phyloP scores from a whole-genome alignment of 495 filamentous ascomycete species.

The Pseudoneurospora amorphoporcata region DNA sequence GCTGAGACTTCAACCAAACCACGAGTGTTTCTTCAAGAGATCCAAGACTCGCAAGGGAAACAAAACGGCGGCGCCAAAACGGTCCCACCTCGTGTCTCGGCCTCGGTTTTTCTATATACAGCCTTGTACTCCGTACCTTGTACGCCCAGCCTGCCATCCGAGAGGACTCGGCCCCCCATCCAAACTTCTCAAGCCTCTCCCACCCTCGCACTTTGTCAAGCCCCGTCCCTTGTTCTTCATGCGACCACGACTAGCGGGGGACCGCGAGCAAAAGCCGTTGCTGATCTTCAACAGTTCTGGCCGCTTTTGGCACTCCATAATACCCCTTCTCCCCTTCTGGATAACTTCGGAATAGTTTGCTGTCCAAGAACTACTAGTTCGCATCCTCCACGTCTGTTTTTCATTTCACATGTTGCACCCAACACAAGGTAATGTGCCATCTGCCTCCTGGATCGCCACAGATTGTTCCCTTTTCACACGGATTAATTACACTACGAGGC shows the following conservation, averaged over 20 bases:
- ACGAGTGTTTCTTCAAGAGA: not conserved
- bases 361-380: not conserved
- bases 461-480: not conserved
- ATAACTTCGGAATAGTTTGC: not conserved
- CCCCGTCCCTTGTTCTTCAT: not conserved
- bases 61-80: not conserved
- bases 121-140: not conserved
- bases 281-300: not conserved
- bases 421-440: not conserved
- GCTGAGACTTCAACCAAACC: not conserved
- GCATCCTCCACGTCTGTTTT: not conserved
- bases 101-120: not conserved
- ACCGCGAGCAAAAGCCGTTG: not conserved
- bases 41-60: not conserved
- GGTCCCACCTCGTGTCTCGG: not conserved
- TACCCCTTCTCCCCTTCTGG: not conserved
- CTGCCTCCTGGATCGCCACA: not conserved
- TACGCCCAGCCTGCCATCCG: not conserved
- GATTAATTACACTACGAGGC: not conserved
- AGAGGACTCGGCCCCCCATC: not conserved
- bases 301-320: not conserved
- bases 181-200: not conserved
- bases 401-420: not conserved
- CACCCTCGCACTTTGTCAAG: not conserved
- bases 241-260: not conserved